Base-by-base conservation (phyloP, 2,329 filamentous ascomycete genomes). In the Emydomyces testavorans region DNA sequence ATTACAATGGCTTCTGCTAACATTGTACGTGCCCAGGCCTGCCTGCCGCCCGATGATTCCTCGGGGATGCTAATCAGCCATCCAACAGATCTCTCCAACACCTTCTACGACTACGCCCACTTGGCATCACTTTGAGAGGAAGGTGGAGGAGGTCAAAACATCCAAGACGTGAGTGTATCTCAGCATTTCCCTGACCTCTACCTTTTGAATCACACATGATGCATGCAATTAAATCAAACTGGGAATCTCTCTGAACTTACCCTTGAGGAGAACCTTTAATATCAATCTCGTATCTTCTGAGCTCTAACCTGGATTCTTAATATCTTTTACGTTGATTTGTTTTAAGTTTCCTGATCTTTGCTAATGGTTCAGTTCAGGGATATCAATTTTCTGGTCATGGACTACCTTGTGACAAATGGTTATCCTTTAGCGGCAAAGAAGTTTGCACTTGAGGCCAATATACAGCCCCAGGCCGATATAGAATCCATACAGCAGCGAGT, bases 161-260 rank as follows among this genome's bases (percentile, higher is more conserved):
- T 84, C 85, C 28, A 98, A 96, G 70, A 86, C 81, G 92, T 94
- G 81, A 70, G 82, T 76, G 46, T n/a, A 11, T 41, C 24, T 23
- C 35, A 28, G 16, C 44, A 45, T 43, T 24, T 48, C 46, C 36
- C 44, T 48, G 46, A 23, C 49, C 52, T 39, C 47, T 43, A 26
- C 47, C 39, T 53, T 60, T 55, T 60, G 26, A 31, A n/a, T 11
- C 39, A 15, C 60, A 73, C 79, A 94, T 94, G 89, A 93, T 85
- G 78, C 63, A 73, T 76, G 52, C 50, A 65, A 71, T 71, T 71
- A 76, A 81, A 82, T 85, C 82, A 93, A 94, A 78, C n/a, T 98
- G 92, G 92, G 92, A 98, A 98, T 98, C 92, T 98, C 93, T 98
- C 92, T 84, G 86, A 96, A 85, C 77, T 79, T 71, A 66, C 56